Conservation (phyloP, 352 stramenopile species). For the Pythium sukuiense region DNA sequence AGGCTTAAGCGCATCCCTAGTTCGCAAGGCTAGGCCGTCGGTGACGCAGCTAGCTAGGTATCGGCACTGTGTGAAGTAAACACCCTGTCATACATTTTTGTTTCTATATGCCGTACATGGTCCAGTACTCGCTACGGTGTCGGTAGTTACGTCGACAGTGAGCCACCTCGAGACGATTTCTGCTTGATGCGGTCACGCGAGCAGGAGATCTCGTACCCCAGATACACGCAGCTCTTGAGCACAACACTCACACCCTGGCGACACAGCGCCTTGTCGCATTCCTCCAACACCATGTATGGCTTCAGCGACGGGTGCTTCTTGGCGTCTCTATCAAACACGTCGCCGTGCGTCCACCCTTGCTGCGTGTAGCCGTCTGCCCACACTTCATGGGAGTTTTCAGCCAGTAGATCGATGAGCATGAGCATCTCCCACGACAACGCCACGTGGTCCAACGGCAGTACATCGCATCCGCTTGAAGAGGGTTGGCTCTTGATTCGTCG, state of each 20-base stretch:
- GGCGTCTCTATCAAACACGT: constrained; percentile 37
- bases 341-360: constrained; percentile 41
- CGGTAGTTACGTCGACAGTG: background rate
- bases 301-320: constrained; percentile 61
- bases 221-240: constrained; percentile 54
- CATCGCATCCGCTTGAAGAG: background rate
- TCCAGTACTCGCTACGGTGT: background rate
- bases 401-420: constrained; percentile 66
- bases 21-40: too few relatives aligned
- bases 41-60: background rate
- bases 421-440: constrained; percentile 60
- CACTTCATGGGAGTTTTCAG: constrained; percentile 71
- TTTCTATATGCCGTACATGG: background rate
- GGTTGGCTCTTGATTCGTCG: constrained; percentile 3
- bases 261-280: constrained; percentile 47
- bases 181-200: constrained; percentile 6
- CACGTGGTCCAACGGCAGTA: constrained; percentile 37
- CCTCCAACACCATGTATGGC: constrained; percentile 58
- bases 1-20: background rate
- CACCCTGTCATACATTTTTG: constrained; percentile 2
- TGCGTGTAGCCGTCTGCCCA: constrained; percentile 53
- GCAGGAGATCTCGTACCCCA: constrained; percentile 51
- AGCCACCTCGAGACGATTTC: background rate
- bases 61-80: background rate
- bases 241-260: constrained; percentile 48